Evolutionary conservation across 2,329 filamentous ascomycete species (phyloP), one percentile per base, ranked within the genome.

Genomic region (Achaetomium macrosporum): DNA sequence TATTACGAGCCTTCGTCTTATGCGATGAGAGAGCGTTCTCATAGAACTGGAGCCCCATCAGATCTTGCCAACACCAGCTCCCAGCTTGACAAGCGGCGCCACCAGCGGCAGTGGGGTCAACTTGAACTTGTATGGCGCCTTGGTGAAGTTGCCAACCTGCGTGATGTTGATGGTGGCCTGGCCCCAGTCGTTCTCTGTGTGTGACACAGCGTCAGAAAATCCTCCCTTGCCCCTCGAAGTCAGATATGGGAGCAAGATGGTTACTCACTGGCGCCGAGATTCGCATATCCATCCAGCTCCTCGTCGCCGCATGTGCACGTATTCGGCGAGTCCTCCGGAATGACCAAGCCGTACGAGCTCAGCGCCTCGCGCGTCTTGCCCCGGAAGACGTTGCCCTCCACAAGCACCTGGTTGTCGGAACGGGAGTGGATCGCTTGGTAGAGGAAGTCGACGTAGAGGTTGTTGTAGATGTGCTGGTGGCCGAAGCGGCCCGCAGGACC

Each of bases 251-350:
- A 25, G 25, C 7, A 25, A 25, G 25, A 25, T 25, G 4, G 25
- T 25, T 25, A 71, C 74, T 64, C 64, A 77, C 76, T 70, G 3
- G 75, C 73, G 20, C 77, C 77, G 15, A 79, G 64, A 54, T 80
- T 81, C 3, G 75, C 76, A 60, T 69, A 81, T 0, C 77, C 77
- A 57, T 80, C 77, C 25, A 79, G 65, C 61, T 80, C 77, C 58
- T 72, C 72, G 44, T 81, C 78, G 1, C 77, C 77, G 11, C 76
- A 76, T 1, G 71, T 69, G 54, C 71, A 73, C 0, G 76, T 79
- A 54, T 81, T 81, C 0, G 77, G 77, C 41, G 73, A 76, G 54
- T 80, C 77, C 42, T 72, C 68, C 0, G 78, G 78, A n/a, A 81
- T 75, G 1, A 80, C 77, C 0, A 79, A 65, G 0, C 77, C 77